phyloP scores from a whole-genome alignment of 2,329 filamentous ascomycete species.

The Thielaviopsis populi region DNA sequence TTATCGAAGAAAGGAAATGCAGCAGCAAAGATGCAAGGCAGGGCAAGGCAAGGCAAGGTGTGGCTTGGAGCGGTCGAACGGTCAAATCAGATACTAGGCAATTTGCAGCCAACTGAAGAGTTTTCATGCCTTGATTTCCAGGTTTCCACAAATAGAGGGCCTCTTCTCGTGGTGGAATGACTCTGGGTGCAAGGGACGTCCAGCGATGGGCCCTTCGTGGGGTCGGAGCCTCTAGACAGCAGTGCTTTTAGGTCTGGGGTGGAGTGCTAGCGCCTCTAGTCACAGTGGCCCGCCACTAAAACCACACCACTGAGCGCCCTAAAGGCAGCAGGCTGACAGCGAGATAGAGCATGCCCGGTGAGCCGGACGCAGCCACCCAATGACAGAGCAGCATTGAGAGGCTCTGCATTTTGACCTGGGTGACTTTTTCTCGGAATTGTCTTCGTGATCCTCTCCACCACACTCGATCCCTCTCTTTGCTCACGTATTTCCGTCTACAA shows the following conservation, averaged over 20 bases:
- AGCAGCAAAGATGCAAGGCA: conserved; percentile 26
- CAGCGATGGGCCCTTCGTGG: neutral
- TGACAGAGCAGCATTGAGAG: conserved; percentile 4
- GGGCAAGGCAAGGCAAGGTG: conserved; percentile 23
- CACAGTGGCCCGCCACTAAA: neutral
- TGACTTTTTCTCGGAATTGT: conserved; percentile 5
- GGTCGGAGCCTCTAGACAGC: neutral
- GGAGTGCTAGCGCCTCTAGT: neutral
- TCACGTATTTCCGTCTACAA: conserved; percentile 18
- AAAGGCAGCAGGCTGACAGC: neutral
- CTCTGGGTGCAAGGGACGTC: neutral
- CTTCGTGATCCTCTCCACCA: conserved; percentile 1
- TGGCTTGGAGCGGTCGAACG: conserved; percentile 25
- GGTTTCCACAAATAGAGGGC: conserved; percentile 2
- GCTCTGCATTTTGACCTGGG: neutral
- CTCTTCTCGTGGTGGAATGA: neutral
- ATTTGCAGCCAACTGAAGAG: conserved; percentile 18
- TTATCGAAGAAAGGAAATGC: conserved; percentile 18
- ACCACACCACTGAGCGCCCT: neutral
- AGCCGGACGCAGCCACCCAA: conserved; percentile 5
- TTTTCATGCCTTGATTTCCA: conserved; percentile 9
- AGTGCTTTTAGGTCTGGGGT: neutral
- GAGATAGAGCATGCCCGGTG: neutral
- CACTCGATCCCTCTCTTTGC: conserved; percentile 20
- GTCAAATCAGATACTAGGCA: conserved; percentile 30